These are phyloP conservation scores for Botrytis galanthina DNA, from an alignment of 2,329 filamentous ascomycete genomes.

Conservation along the genomic window DNA sequence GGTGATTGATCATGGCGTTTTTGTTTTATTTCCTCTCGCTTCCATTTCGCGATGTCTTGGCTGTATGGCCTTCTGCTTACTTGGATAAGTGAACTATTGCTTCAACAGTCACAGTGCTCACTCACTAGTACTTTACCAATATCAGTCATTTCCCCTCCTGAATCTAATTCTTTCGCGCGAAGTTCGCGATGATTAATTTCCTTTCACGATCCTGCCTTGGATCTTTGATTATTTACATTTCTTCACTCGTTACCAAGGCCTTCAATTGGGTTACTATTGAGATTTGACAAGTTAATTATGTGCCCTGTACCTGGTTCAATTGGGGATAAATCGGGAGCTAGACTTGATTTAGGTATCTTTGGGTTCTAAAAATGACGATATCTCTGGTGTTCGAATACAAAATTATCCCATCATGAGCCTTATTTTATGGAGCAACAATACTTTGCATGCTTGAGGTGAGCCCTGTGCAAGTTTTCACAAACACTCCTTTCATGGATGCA, in stretches of 20 bases:
- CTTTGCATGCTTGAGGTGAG: neutral
- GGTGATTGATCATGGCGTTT: conserved; percentile 10
- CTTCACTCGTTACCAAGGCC: conserved; percentile 15
- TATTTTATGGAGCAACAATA: conserved; percentile 3
- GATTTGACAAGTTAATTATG: conserved; percentile 6
- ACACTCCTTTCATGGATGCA: neutral
- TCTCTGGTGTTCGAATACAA: neutral
- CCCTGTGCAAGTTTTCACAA: conserved; percentile 9
- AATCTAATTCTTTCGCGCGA: conserved; percentile 10
- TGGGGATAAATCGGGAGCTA: conserved; percentile 4
- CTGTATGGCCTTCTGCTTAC: neutral
- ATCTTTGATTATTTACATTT: neutral
- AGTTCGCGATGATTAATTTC: conserved; percentile 19
- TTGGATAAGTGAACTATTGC: conserved; percentile 9
- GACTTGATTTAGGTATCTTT: conserved; percentile 3
- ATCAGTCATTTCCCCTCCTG: conserved; percentile 8
- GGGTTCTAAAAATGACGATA: neutral
- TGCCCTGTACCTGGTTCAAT: conserved; percentile 3
- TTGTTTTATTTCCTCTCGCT: neutral
- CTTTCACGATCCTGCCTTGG: neutral
- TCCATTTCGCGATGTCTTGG: neutral
- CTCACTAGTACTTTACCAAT: neutral
- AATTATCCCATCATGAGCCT: conserved; percentile 4
- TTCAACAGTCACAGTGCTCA: neutral
- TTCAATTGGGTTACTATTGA: conserved; percentile 14